Percentiles rank a stretch among this genome's conserved stretches.
Conservation (phyloP, 2,329 filamentous ascomycete species). For the Arthrobotrys entomopaga region DNA sequence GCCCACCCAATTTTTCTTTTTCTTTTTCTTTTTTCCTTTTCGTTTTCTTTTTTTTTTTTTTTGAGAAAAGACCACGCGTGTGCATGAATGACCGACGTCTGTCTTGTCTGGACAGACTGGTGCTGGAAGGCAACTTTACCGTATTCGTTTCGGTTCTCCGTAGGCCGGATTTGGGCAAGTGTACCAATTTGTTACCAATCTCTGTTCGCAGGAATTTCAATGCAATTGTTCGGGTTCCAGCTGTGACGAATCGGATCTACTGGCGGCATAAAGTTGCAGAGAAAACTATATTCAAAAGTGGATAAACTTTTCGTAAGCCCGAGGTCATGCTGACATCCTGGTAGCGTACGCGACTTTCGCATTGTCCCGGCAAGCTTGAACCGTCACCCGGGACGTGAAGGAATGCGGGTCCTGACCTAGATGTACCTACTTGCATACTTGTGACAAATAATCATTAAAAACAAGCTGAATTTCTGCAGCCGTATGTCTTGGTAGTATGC, state of each 20-base stretch:
- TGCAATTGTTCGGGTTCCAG: slow-evolving; percentile 4
- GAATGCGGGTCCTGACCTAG: neutral
- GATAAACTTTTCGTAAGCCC: neutral
- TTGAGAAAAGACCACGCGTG: slow-evolving; percentile 6
- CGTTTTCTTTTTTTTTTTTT: slow-evolving; percentile 11
- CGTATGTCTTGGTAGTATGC: too few relatives aligned
- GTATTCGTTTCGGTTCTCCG: slow-evolving; percentile 14
- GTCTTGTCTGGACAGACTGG: slow-evolving; percentile 24
- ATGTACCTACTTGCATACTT: neutral
- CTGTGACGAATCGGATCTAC: slow-evolving; percentile 24
- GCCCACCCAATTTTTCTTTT: slow-evolving; percentile 8
- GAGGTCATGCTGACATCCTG: neutral
- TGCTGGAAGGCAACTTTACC: slow-evolving; percentile 32
- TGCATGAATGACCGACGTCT: slow-evolving; percentile 25
- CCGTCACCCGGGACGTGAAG: neutral
- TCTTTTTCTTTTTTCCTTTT: slow-evolving; percentile 2
- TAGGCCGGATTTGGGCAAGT: slow-evolving; percentile 47
- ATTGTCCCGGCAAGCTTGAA: neutral
- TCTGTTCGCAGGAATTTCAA: slow-evolving; percentile 23
- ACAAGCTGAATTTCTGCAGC: too few relatives aligned
- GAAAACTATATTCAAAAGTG: too few relatives aligned
- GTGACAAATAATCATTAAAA: too few relatives aligned
- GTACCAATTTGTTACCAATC: slow-evolving; percentile 24
- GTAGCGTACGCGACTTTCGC: neutral
- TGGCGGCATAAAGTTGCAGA: neutral